Conservation (phyloP, 192 early-diverging fungal genomes). For the Umbelopsis ramanniana region DNA sequence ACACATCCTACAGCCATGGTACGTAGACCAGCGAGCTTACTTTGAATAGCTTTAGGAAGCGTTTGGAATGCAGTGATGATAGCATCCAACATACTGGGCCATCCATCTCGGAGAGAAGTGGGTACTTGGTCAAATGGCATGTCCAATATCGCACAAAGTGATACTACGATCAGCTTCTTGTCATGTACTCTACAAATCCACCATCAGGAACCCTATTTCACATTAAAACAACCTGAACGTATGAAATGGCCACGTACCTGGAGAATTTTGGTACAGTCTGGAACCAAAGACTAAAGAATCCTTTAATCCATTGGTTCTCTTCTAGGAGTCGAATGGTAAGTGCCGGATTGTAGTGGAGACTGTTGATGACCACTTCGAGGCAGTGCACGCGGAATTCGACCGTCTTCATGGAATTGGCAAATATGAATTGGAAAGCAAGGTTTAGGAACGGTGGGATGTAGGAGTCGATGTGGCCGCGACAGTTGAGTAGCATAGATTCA, state of each 20-base stretch:
- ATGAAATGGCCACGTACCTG: conserved; percentile 20
- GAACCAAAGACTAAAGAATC: conserved; percentile 82
- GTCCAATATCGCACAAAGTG: conserved; percentile 73
- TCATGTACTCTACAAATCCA: conserved; percentile 75
- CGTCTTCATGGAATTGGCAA: conserved; percentile 62
- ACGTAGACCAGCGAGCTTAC: conserved; percentile 35
- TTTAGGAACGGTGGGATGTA: conserved; percentile 73
- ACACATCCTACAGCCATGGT: neutral
- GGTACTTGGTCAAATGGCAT: conserved; percentile 78
- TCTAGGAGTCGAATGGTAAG: conserved; percentile 78
- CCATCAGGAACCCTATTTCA: neutral
- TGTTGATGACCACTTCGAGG: conserved; percentile 84
- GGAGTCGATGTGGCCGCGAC: conserved; percentile 81
- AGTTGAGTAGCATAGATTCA: conserved; percentile 83
- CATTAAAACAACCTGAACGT: neutral
- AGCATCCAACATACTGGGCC: conserved; percentile 73
- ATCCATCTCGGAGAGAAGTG: conserved; percentile 65
- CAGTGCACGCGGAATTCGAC: conserved; percentile 71
- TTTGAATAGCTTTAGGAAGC: conserved; percentile 68
- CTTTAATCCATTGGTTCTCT: conserved; percentile 71
- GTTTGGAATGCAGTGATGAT: conserved; percentile 75
- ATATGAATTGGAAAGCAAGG: conserved; percentile 69
- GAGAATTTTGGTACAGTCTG: conserved; percentile 68
- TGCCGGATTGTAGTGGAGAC: conserved; percentile 85
- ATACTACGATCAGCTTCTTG: conserved; percentile 86